Evolutionary conservation across 805 yeast species (phyloP), one percentile per base, ranked within the genome.

Genomic region (Sugiyamaella americana): DNA sequence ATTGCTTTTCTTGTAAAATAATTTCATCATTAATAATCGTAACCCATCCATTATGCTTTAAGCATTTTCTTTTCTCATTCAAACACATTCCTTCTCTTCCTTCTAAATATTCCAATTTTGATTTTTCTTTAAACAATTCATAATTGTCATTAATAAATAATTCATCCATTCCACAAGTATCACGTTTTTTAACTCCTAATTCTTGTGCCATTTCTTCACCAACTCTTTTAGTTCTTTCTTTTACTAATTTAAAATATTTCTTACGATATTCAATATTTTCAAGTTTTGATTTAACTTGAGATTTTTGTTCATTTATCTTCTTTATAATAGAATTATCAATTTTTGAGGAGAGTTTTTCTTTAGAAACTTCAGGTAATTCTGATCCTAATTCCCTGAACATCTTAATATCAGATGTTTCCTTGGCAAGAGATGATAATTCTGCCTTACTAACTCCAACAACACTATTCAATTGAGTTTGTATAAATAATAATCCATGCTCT

Each of bases 401-500:
- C 1, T 22, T 47, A 6, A 48, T 43, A n/a, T 41, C 44, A 38
- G 38, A 37, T 3, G 36, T 36, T 8, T 8, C 32, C 3, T 44
- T 13, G 11, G 46, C 45, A n/a, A 52, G 18, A 13, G 50, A 44
- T 13, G 51, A 48, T 4, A 57, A 41, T 21, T 54, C 48, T 2
- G 23, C 21, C 22, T 40, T 37, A 8, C 41, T 37, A 4, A 56
- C 21, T 22, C 49, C 53, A 4, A 49, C 44, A 23, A 52, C 40
- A 19, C 41, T 40, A 4, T 42, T 26, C 1, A 56, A 22, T 10
- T 40, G 13, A 3, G 46, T 44, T 36, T 47, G 43, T 40, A 55
- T 49, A 29, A 63, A 82, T 49, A 50, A 49, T 40, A 58, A 43
- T 30, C 95, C 96, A 63, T 89, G 95, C 21, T 76, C 84, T 18